These are phyloP conservation scores for Xylaria acuta DNA, from an alignment of 495 filamentous ascomycete species.

Conservation along the genomic window DNA sequence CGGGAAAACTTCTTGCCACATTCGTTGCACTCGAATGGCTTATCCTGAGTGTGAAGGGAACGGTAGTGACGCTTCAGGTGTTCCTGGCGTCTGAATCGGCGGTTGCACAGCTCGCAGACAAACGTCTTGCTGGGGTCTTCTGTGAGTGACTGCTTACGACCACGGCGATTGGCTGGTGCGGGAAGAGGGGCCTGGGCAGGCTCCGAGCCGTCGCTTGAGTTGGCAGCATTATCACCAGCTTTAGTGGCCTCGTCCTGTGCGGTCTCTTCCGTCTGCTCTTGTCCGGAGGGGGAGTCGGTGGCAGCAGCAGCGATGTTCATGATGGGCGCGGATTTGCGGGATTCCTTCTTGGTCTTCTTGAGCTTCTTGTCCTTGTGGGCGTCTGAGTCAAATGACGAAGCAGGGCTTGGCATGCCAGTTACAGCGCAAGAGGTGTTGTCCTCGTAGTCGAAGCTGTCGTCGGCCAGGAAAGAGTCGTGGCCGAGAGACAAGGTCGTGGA, in stretches of 20 bases:
- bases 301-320: slow-evolving; percentile 48
- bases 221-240: slow-evolving; percentile 32
- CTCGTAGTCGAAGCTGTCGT: slow-evolving; percentile 78
- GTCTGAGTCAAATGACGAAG: slow-evolving; percentile 53
- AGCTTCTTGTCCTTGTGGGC: slow-evolving; percentile 68
- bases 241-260: slow-evolving; percentile 39
- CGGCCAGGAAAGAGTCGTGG: slow-evolving; percentile 76
- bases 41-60: slow-evolving; percentile 96
- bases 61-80: slow-evolving; percentile 99
- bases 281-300: slow-evolving; percentile 48
- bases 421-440: slow-evolving; percentile 66
- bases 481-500: slow-evolving; percentile 68
- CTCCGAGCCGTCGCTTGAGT: slow-evolving; percentile 33
- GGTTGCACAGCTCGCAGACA: slow-evolving; percentile 91
- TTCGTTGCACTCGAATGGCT: slow-evolving; percentile 96
- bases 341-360: slow-evolving; percentile 61
- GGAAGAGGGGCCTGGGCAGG: slow-evolving; percentile 51
- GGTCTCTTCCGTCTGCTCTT: slow-evolving; percentile 49
- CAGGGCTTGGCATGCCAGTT: slow-evolving; percentile 55
- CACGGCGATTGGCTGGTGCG: slow-evolving; percentile 84
- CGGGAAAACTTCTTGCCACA: slow-evolving; percentile 99
- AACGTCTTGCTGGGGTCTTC: slow-evolving; percentile 99
- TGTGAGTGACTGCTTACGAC: slow-evolving; percentile 97
- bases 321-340: slow-evolving; percentile 47
- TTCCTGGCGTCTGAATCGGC: slow-evolving; percentile 97